A percentile compares a stretch with the other conserved stretches of the same genome.
These are phyloP conservation scores for Melocanna baccifera DNA, from an alignment of 176 grass and related monocot species.

Conservation along the genomic window DNA sequence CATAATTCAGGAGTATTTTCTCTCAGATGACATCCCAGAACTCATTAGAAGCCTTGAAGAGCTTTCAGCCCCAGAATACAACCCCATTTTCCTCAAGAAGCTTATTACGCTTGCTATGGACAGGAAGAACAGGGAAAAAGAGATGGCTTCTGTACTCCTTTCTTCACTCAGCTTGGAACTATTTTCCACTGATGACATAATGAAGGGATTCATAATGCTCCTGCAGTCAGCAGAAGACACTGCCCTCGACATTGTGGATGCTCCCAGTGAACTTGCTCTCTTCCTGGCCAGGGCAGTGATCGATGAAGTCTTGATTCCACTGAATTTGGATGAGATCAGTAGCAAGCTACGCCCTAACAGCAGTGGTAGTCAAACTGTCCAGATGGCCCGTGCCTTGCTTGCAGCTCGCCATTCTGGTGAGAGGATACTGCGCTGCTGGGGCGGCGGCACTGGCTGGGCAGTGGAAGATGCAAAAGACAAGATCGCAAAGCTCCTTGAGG, in stretches of 20 bases:
- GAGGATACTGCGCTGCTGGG: slow-evolving; percentile 85
- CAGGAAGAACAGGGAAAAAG: slow-evolving; percentile 81
- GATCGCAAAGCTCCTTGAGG: slow-evolving; percentile 72
- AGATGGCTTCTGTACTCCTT: slow-evolving; percentile 78
- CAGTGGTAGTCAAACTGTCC: slow-evolving; percentile 57
- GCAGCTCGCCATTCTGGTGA: slow-evolving; percentile 74
- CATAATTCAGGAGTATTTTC: slow-evolving; percentile 87
- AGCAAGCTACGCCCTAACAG: slow-evolving; percentile 49
- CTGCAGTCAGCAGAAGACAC: slow-evolving; percentile 78
- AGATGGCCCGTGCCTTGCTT: slow-evolving; percentile 57
- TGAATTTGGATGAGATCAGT: slow-evolving; percentile 75
- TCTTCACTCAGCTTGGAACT: slow-evolving; percentile 78
- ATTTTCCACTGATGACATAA: slow-evolving; percentile 69
- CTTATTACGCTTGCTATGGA: slow-evolving; percentile 76
- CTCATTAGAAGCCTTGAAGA: slow-evolving; percentile 80
- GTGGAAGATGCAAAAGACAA: slow-evolving; percentile 92
- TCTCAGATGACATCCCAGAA: slow-evolving; percentile 74
- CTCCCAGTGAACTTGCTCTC: slow-evolving; percentile 77
- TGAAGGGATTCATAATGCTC: slow-evolving; percentile 82
- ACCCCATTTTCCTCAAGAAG: slow-evolving; percentile 79
- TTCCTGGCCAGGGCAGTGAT: slow-evolving; percentile 82
- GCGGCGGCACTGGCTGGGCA: slow-evolving; percentile 76
- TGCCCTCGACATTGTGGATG: slow-evolving; percentile 69
- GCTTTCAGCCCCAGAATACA: slow-evolving; percentile 63
- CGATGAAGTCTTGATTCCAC: slow-evolving; percentile 67